Evolutionary conservation across 176 grass and related monocot genomes (phyloP), one percentile per base, ranked within the genome.

Genomic region (Triticum dicoccoides): DNA sequence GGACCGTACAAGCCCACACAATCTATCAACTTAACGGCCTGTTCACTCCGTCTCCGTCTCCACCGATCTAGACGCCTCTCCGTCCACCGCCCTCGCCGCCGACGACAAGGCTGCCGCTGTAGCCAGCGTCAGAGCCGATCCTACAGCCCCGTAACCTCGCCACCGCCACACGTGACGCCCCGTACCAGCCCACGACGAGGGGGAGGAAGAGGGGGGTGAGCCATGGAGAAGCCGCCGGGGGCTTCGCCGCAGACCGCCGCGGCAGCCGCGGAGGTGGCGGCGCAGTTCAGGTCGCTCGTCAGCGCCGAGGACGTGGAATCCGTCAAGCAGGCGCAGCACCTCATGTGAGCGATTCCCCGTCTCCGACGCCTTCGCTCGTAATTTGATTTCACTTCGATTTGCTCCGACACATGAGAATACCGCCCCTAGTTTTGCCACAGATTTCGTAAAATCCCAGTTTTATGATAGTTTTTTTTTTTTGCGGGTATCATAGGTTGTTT

Each of bases 211-310:
- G 79, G 9, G 39, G 33, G 42, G 42, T 23, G 80, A 24, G 44
- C 80, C 0, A 87, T 88, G 90, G 87, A 86, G 70, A 79, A 73
- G 62, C 25, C 83, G 80, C 69, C 66, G 65, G 76, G 35, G 21
- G 49, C 49, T 39, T 44, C 68, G 3, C 62, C 67, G 77, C 73
- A 88, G 87, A 76, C 69, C 15, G 81, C 87, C 18, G 62, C 49
- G 56, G 88, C 87, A 58, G 90, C 97, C 23, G 93, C 90, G 51
- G 97, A 98, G 82, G 90, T 92, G 13, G 88, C 92, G 20, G 84
- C 30, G 20, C 80, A 80, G 87, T 94, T 99, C 80, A 69, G 87
- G 70, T 86, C 90, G 65, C 87, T 94, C 4, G 81, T 96, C 3
- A 78, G 91, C 70, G n/a, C 87, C 5, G 80, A 71, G 4, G 92